phyloP scores from a whole-genome alignment of 768 basidiomycete genomes.

The Mycena venus region DNA sequence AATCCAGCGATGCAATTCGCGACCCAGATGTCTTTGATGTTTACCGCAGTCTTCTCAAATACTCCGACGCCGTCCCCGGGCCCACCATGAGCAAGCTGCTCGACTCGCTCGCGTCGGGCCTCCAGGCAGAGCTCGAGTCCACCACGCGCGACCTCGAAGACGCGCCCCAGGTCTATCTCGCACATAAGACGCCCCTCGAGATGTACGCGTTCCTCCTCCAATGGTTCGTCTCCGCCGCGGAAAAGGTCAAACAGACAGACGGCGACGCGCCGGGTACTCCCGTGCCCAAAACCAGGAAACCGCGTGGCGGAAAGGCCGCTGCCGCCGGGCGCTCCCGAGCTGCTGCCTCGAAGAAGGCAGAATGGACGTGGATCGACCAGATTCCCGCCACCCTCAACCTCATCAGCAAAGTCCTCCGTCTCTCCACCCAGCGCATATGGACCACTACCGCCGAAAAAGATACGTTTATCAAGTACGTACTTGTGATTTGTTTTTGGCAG shows the following conservation, averaged over 20 bases:
- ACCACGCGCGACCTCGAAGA: constrained; percentile 80
- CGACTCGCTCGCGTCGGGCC: constrained; percentile 86
- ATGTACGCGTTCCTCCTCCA: constrained; percentile 93
- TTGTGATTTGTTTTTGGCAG: not conserved
- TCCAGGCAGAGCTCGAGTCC: constrained; percentile 79
- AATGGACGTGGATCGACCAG: constrained; percentile 86
- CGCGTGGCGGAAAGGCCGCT: constrained; percentile 70
- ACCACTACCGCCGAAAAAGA: constrained; percentile 89
- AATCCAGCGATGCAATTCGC: constrained; percentile 78
- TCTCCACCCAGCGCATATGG: constrained; percentile 88
- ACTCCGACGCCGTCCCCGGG: constrained; percentile 72
- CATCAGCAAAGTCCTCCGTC: constrained; percentile 77
- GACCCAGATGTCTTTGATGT: constrained; percentile 83
- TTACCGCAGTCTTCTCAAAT: constrained; percentile 86
- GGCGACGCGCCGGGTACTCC: constrained; percentile 61
- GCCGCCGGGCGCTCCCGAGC: constrained; percentile 47
- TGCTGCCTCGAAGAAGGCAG: constrained; percentile 58
- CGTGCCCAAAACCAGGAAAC: constrained; percentile 65
- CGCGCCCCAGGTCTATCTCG: constrained; percentile 68
- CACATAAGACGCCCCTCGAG: constrained; percentile 85
- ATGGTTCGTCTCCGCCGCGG: constrained; percentile 89
- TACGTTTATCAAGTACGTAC: constrained; percentile 82
- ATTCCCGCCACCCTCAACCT: constrained; percentile 77
- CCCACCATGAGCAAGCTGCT: constrained; percentile 86
- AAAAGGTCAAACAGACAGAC: constrained; percentile 75